A percentile compares a stretch with the other conserved stretches of the same genome.
phyloP scores from a whole-genome alignment of 1,139 yeast species.

The Saccharomyces hybrid region DNA sequence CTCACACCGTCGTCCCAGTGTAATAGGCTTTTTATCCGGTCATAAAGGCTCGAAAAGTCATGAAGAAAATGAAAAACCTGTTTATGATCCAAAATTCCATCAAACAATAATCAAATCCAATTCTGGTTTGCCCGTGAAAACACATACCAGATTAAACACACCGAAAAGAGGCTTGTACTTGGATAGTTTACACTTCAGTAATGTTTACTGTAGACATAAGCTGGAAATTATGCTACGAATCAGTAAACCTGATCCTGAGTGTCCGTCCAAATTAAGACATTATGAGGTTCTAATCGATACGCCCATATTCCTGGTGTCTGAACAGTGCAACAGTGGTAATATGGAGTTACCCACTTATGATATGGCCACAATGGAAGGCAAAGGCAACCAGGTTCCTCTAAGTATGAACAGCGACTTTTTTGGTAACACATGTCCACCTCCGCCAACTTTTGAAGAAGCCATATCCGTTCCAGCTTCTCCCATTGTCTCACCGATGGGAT shows the following conservation, averaged over 20 bases:
- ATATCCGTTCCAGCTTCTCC: constrained; percentile 33
- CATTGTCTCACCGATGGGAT: constrained; percentile 22
- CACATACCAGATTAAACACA: constrained; percentile 22
- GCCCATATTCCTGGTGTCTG: constrained; percentile 65
- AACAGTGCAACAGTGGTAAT: constrained; percentile 62
- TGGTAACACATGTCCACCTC: constrained; percentile 14
- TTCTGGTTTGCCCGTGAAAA: constrained; percentile 21
- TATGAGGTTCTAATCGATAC: constrained; percentile 89
- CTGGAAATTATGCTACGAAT: constrained; percentile 73
- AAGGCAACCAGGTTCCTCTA: constrained; percentile 3
- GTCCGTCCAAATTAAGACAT: constrained; percentile 58
- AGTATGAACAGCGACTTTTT: constrained; percentile 3
- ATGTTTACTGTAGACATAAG: constrained; percentile 65
- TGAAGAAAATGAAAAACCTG: neutral
- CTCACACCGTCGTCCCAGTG: constrained; percentile 17
- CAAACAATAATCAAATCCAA: constrained; percentile 18
- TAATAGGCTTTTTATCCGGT: constrained; percentile 24
- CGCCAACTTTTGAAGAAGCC: constrained; percentile 59
- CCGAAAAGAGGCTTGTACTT: constrained; percentile 46
- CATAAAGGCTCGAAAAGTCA: constrained; percentile 12
- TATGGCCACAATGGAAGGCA: constrained; percentile 33
- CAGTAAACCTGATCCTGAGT: constrained; percentile 52
- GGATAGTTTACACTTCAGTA: constrained; percentile 59
- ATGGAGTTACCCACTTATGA: constrained; percentile 67
- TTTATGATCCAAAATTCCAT: constrained; percentile 13